A percentile compares a stretch with the other conserved stretches of the same genome.
Conservation (phyloP, 306 rosid genomes). For the Corylus heterophylla region DNA sequence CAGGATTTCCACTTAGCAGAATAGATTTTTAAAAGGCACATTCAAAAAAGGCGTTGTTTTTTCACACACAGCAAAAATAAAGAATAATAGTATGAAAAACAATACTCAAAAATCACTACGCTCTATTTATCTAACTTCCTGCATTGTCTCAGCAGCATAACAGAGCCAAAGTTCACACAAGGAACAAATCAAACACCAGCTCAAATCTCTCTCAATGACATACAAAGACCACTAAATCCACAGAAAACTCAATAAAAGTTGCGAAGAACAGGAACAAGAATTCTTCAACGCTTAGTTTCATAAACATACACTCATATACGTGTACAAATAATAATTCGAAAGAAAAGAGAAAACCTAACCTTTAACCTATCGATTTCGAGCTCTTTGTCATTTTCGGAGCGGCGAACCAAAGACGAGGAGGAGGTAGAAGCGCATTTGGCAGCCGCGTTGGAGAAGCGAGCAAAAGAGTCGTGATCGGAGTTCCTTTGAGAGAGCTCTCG, state of each 20-base stretch:
- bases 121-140: too few relatives aligned
- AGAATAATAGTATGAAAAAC: too few relatives aligned
- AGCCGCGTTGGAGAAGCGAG: constrained; percentile 23
- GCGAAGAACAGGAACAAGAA: not conserved
- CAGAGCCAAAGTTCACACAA: too few relatives aligned
- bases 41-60: not conserved
- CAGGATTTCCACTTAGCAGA: not conserved
- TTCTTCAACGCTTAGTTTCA: not conserved
- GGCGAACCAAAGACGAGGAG: constrained; percentile 28
- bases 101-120: too few relatives aligned
- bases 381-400: constrained; percentile 35
- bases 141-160: too few relatives aligned
- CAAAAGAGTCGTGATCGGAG: constrained; percentile 10
- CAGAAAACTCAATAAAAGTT: not conserved
- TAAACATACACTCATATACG: not conserved
- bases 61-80: too few relatives aligned
- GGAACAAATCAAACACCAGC: not conserved
- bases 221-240: not conserved
- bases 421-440: constrained; percentile 30
- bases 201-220: not conserved
- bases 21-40: not conserved
- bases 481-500: constrained; percentile 73
- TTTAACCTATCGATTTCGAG: constrained; percentile 55
- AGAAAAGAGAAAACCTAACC: constrained; percentile 34
- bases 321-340: not conserved